phyloP scores from a whole-genome alignment of 164 flowering plant genomes.

The Umbellularia californica region DNA sequence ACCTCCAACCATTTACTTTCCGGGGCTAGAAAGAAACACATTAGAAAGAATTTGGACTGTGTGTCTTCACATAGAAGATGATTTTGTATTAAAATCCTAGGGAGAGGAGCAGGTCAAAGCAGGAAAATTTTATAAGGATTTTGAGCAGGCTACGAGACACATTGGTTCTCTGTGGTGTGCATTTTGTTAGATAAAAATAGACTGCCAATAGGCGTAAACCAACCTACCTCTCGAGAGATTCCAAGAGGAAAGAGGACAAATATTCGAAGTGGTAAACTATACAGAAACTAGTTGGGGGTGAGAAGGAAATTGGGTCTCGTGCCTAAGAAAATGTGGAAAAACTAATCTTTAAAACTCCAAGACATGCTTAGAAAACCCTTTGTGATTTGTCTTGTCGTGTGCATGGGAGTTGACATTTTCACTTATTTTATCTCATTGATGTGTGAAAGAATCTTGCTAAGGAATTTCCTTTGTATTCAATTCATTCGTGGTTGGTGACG shows the following conservation, averaged over 20 bases:
- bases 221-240: not conserved
- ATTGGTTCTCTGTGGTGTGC: not conserved
- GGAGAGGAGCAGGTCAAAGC: conserved; percentile 4
- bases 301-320: conserved; percentile 5
- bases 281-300: conserved; percentile 1
- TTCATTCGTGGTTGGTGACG: conserved; percentile 8
- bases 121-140: not conserved
- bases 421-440: not conserved
- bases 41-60: conserved; percentile 4
- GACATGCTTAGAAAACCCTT: conserved; percentile 6
- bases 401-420: conserved; percentile 7
- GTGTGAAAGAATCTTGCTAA: not conserved
- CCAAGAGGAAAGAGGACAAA: conserved; percentile 1
- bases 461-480: conserved; percentile 2
- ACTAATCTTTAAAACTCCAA: not conserved
- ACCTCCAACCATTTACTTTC: not conserved
- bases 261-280: conserved; percentile 6
- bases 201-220: conserved; percentile 2
- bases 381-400: not conserved
- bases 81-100: conserved; percentile 3
- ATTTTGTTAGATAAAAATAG: not conserved
- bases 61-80: not conserved
- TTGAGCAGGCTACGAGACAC: conserved; percentile 1
- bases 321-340: conserved; percentile 1
- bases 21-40: not conserved